Conservation (phyloP, 2,329 filamentous ascomycete genomes). For the Fusarium coffeatum region DNA sequence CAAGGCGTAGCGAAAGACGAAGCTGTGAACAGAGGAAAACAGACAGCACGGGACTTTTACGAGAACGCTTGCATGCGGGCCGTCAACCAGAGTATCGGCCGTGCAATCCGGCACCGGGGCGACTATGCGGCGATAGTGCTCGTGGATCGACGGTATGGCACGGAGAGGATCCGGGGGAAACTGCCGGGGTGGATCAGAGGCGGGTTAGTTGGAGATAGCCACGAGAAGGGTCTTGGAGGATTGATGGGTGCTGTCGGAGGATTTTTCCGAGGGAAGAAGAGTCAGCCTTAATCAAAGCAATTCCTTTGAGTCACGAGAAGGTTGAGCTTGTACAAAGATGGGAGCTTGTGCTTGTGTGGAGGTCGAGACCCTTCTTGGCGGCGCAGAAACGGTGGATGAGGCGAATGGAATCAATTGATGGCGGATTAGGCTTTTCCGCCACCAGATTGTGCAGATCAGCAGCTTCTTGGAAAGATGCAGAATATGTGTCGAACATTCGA, state of each 20-base stretch:
- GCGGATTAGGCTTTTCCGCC: conserved; percentile 25
- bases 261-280: conserved; percentile 68
- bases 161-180: conserved; percentile 78
- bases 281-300: conserved; percentile 4
- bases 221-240: conserved; percentile 64
- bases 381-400: conserved; percentile 15
- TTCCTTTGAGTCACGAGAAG: conserved; percentile 12
- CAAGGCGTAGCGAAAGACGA: conserved; percentile 42
- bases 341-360: conserved; percentile 21
- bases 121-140: conserved; percentile 94
- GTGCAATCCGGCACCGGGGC: conserved; percentile 86
- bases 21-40: conserved; percentile 56
- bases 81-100: conserved; percentile 95
- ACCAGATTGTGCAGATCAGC: conserved; percentile 22
- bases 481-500: conserved; percentile 44
- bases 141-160: conserved; percentile 83
- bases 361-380: conserved; percentile 38
- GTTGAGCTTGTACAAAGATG: conserved; percentile 26
- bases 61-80: conserved; percentile 97
- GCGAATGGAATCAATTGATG: conserved; percentile 21
- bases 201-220: conserved; percentile 67
- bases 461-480: conserved; percentile 16
- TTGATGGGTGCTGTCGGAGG: conserved; percentile 67
- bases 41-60: conserved; percentile 81
- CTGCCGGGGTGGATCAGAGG: conserved; percentile 89